Base-by-base conservation (phyloP, 495 filamentous ascomycete genomes). In the Glonium stellatum region DNA sequence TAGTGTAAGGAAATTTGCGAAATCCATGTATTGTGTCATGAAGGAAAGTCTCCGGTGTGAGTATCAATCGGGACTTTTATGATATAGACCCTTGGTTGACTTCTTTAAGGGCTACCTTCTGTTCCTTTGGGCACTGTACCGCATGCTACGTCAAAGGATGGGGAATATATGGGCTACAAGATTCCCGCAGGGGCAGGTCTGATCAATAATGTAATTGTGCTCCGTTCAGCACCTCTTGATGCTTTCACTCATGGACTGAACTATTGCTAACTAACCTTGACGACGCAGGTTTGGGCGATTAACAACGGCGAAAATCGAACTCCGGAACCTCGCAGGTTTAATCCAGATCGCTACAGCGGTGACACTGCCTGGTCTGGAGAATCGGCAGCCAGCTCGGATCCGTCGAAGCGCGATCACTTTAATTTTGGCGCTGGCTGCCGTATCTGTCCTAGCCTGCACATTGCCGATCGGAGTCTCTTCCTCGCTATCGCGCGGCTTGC, bases 81-180 rank as follows among this genome's bases (percentile, higher is more conserved):
- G 44, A 5, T 1, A 5, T 21, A 2, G 15, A 8, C 4, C n/a
- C 36, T 35, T 15, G 31, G 31, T 15, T 5, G 13, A 37, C 21
- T 4, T 0, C 4, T 37, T 37, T 31, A 1, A 37, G 31, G 66
- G 66, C 65, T 68, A 59, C 67, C 67, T 6, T 66, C 62, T 1
- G 60, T 31, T 31, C 27, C 65, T 3, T 60, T 67, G 25, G 62
- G 62, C 5, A 62, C 62, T 9, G 67, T 74, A 1, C 71, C 75
- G 5, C 73, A 78, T 59, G 62, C 60, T 10, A 64, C 64, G 12
- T 61, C 66, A 4, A 58, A 62, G 22, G 75, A 77, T 15, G 71
- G 75, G 51, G 36, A 62, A 5, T 74, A 71, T 48, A 67, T 56
- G 56, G 67, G 67, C 59, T 71, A 52, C 57, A 59, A 49, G 55